A percentile compares a stretch with the other conserved stretches of the same genome.
phyloP scores from a whole-genome alignment of 148 eudicot genomes.

The Chenopodium quinoa region DNA sequence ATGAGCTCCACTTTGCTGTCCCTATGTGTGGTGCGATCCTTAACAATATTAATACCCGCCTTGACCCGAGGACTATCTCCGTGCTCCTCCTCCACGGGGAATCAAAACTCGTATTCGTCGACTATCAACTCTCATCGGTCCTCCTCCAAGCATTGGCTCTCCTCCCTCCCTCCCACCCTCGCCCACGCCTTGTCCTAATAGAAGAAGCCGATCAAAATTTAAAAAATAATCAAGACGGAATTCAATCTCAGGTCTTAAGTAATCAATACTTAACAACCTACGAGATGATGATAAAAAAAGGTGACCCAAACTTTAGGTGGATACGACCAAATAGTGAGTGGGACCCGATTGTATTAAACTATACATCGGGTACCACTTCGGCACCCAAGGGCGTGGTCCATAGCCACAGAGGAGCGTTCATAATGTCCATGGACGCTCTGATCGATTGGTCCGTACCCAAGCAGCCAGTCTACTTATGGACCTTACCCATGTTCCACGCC shows the following conservation, averaged over 20 bases:
- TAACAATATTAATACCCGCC: conserved; percentile 53
- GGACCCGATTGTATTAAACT: conserved; percentile 46
- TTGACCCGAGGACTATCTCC: conserved; percentile 43
- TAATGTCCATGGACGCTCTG: conserved; percentile 34
- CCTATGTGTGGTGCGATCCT: conserved; percentile 65
- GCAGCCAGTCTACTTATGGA: conserved; percentile 48
- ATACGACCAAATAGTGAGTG: conserved; percentile 38
- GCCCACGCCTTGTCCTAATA: conserved; percentile 28
- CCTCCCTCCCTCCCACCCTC: conserved; percentile 20
- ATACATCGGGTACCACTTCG: conserved; percentile 55
- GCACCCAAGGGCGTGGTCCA: conserved; percentile 52
- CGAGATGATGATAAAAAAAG: conserved; percentile 28
- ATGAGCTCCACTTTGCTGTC: conserved; percentile 72
- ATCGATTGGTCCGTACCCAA: conserved; percentile 38
- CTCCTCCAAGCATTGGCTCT: conserved; percentile 31
- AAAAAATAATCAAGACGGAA: not conserved
- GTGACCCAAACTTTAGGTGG: conserved; percentile 43
- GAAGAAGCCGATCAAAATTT: conserved; percentile 7
- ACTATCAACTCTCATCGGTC: conserved; percentile 15
- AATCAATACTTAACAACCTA: conserved; percentile 22
- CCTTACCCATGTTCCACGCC: conserved; percentile 55
- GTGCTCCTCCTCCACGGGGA: conserved; percentile 41
- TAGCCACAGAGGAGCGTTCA: conserved; percentile 39
- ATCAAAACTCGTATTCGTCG: conserved; percentile 40
- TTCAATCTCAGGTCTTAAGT: not conserved